phyloP scores from a whole-genome alignment of 2,329 filamentous ascomycete species.

The Diplodia scrobiculata region DNA sequence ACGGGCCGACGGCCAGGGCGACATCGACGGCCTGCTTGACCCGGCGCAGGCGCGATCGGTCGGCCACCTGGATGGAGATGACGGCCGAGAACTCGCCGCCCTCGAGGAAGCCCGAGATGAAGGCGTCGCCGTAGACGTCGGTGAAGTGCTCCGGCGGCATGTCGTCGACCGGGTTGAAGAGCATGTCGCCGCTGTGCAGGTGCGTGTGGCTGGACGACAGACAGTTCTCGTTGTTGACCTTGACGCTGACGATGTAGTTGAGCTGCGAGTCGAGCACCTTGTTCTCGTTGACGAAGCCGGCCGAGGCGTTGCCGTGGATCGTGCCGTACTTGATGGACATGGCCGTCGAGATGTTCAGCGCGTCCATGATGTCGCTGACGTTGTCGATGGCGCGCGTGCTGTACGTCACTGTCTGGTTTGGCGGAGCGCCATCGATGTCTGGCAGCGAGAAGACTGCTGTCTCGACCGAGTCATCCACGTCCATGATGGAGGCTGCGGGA shows the following conservation, averaged over 20 bases:
- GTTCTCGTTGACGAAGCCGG: slow-evolving; percentile 39
- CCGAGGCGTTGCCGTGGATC: slow-evolving; percentile 41
- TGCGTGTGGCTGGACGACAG: slow-evolving; percentile 9
- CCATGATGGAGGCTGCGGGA: slow-evolving; percentile 17
- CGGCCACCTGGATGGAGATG: slow-evolving; percentile 40
- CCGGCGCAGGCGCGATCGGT: slow-evolving; percentile 39
- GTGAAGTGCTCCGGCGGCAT: slow-evolving; percentile 39
- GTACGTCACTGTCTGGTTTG: slow-evolving; percentile 40
- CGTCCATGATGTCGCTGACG: slow-evolving; percentile 45
- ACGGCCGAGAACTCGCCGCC: slow-evolving; percentile 43
- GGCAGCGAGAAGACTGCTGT: slow-evolving; percentile 18
- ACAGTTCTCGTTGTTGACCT: slow-evolving; percentile 23
- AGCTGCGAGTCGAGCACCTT: slow-evolving; percentile 40
- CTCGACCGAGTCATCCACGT: slow-evolving; percentile 14
- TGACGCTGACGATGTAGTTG: slow-evolving; percentile 39
- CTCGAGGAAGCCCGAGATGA: slow-evolving; percentile 42
- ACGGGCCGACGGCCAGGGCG: slow-evolving; percentile 37
- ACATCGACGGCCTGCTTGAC: slow-evolving; percentile 42
- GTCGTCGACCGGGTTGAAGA: slow-evolving; percentile 37
- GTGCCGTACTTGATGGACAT: slow-evolving; percentile 46
- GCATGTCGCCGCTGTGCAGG: slow-evolving; percentile 32
- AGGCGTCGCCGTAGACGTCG: slow-evolving; percentile 41
- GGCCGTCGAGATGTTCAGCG: slow-evolving; percentile 45
- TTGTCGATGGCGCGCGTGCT: slow-evolving; percentile 41
- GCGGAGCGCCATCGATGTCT: slow-evolving; percentile 30